These are phyloP conservation scores for Ophiostoma piceae DNA, from an alignment of 2,329 filamentous ascomycete species.

Conservation along the genomic window DNA sequence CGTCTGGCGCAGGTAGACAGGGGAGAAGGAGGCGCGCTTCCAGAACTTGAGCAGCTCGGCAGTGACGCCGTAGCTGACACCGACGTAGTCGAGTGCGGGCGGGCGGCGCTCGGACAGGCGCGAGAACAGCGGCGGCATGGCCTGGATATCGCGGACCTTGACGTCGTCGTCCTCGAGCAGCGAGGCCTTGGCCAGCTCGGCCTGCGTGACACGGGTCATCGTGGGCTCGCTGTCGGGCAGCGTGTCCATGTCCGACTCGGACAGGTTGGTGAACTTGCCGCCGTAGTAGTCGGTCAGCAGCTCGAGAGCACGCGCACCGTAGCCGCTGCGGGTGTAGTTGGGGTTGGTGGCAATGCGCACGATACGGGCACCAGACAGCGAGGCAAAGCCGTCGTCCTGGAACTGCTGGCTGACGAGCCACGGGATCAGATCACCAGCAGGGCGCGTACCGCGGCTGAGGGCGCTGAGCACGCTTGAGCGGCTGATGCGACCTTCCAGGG, in stretches of 20 bases:
- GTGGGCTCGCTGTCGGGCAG: slow-evolving; percentile 41
- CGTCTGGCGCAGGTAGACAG: slow-evolving; percentile 90
- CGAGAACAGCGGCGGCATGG: slow-evolving; percentile 90
- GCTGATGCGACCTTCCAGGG: slow-evolving; percentile 92
- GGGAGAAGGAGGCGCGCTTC: slow-evolving; percentile 80
- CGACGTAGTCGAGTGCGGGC: slow-evolving; percentile 79
- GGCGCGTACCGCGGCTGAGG: slow-evolving; percentile 80
- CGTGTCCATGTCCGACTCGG: slow-evolving; percentile 54
- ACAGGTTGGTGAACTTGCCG: slow-evolving; percentile 80
- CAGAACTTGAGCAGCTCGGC: slow-evolving; percentile 88
- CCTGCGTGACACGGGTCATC: slow-evolving; percentile 77
- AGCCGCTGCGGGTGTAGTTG: slow-evolving; percentile 87
- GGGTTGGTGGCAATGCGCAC: slow-evolving; percentile 96
- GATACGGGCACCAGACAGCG: slow-evolving; percentile 82
- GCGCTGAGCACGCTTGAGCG: slow-evolving; percentile 85
- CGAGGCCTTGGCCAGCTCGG: slow-evolving; percentile 68
- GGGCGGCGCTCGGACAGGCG: slow-evolving; percentile 79
- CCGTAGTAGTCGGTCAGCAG: slow-evolving; percentile 91
- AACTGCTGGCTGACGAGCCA: slow-evolving; percentile 98
- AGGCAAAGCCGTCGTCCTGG: slow-evolving; percentile 94
- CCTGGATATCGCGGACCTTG: slow-evolving; percentile 79
- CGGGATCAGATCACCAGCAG: slow-evolving; percentile 88
- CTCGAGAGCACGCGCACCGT: slow-evolving; percentile 81
- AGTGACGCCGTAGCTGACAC: slow-evolving; percentile 92
- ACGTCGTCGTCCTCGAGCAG: slow-evolving; percentile 76